phyloP scores from a whole-genome alignment of 805 yeast species.

The Barnettozyma sucrosica region DNA sequence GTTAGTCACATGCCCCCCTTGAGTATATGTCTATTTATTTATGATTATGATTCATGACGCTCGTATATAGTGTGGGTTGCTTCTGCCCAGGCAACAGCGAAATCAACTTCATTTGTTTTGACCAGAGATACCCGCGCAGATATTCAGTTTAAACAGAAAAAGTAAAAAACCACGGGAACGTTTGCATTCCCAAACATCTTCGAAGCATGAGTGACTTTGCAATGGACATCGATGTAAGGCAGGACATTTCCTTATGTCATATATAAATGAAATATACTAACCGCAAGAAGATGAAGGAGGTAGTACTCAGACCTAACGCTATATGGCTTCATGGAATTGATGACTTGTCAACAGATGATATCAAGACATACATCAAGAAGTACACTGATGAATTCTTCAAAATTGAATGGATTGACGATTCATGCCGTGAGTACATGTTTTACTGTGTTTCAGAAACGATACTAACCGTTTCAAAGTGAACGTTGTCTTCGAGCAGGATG shows the following conservation, averaged over 20 bases:
- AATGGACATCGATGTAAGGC: conserved; percentile 23
- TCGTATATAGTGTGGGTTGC: background rate
- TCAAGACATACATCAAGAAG: conserved; percentile 17
- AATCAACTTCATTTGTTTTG: no score
- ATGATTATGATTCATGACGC: background rate
- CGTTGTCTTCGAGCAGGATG: conserved; percentile 20
- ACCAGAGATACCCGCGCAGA: no score
- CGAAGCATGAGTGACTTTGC: background rate
- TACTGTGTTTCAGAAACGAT: background rate
- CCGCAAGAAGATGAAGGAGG: conserved; percentile 11
- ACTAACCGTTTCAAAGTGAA: conserved; percentile 16
- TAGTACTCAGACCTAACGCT: conserved; percentile 18
- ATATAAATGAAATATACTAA: no score
- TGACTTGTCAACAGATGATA: conserved; percentile 21
- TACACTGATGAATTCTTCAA: conserved; percentile 16
- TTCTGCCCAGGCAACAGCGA: no score
- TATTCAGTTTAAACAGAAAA: no score
- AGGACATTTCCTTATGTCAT: no score
- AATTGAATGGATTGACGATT: conserved; percentile 26
- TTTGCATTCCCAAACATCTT: no score
- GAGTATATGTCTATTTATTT: background rate
- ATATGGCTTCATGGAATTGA: conserved; percentile 24
- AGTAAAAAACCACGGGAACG: background rate
- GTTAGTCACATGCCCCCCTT: background rate
- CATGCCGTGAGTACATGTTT: conserved; percentile 14